phyloP scores from a whole-genome alignment of 106 monocot species.

The Acorus gramineus region DNA sequence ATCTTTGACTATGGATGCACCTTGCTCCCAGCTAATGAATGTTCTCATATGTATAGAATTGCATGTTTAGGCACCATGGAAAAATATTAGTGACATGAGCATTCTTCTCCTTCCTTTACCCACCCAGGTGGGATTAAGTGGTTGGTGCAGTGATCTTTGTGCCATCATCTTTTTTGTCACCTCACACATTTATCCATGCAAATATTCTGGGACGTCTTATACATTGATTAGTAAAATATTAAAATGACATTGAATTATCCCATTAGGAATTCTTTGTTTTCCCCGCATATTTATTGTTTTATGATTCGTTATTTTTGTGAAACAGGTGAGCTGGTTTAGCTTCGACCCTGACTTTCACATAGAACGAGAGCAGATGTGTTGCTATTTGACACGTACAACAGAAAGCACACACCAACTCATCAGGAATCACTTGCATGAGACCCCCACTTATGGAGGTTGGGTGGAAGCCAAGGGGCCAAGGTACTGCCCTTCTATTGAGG shows the following conservation, averaged over 20 bases:
- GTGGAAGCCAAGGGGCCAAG: slow-evolving; percentile 97
- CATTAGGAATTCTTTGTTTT: not conserved
- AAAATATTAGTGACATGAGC: no score
- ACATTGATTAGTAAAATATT: no score
- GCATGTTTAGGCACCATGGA: no score
- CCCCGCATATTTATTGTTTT: not conserved
- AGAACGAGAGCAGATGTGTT: slow-evolving; percentile 97
- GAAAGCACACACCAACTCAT: slow-evolving; percentile 88
- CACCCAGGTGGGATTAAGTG: no score
- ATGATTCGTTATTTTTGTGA: not conserved
- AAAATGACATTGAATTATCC: not conserved
- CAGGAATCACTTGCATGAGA: slow-evolving; percentile 86
- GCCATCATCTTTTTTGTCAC: not conserved
- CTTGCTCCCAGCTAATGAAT: no score
- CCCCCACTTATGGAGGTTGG: slow-evolving; percentile 99
- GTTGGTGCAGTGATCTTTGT: no score
- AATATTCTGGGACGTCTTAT: no score
- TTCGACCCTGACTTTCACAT: slow-evolving; percentile 89
- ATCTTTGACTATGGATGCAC: no score
- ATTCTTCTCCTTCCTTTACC: no score
- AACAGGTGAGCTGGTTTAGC: slow-evolving; percentile 94
- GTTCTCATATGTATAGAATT: no score
- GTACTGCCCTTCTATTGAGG: slow-evolving; percentile 98
- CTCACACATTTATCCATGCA: no score
- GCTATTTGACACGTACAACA: slow-evolving; percentile 94